Base-by-base conservation (phyloP, 352 stramenopile species). In the Globisporangium mamillatum region DNA sequence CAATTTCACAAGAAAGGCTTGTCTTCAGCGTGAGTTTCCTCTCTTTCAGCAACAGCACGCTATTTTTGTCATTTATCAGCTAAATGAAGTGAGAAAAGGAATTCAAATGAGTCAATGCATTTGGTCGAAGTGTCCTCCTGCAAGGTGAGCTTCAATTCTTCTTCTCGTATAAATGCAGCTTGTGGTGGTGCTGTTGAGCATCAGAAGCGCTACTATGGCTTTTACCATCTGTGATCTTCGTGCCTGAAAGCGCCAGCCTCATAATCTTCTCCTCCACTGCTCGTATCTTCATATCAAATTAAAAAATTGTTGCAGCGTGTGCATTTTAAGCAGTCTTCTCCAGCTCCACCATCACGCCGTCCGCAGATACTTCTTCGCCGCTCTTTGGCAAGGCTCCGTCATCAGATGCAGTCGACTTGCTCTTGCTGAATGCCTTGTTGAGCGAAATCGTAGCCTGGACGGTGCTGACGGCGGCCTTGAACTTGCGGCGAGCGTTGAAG, bases 401-500 rank as follows among this genome's bases (percentile, higher is more conserved):
- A 24, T 72, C 62, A 10, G 60, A 72, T 25, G 54, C 16, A 18
- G 66, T 71, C 22, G 72, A 75, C 64, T 80, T 77, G 68, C 72
- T 84, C 67, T 88, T 88, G 77, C 84, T 91, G 76, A 82, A 89
- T 63, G 82, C 81, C 74, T 93, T 93, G 70, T 86, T 86, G 60
- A 94, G 80, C 20, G 79, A 72, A 48, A 90, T 87, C 24, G 84
- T 88, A 55, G 86, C 80, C 54, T 88, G 79, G 32, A 96, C 92
- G 3, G 90, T 95, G 68, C 91, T 91, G 55, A 98, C 91, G 4
- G 93, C 93, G 25, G 88, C 91, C 78, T 97, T 97, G 79, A 98
- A 97, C 73, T 98, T 98, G 71, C 93, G 89, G 63, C 94, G 97
- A 25, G 92, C 95, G 73, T 98, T 98, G 82, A 98, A 98, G 73